Conservation (phyloP, 805 yeast genomes). For the Pichia kluyveri region DNA sequence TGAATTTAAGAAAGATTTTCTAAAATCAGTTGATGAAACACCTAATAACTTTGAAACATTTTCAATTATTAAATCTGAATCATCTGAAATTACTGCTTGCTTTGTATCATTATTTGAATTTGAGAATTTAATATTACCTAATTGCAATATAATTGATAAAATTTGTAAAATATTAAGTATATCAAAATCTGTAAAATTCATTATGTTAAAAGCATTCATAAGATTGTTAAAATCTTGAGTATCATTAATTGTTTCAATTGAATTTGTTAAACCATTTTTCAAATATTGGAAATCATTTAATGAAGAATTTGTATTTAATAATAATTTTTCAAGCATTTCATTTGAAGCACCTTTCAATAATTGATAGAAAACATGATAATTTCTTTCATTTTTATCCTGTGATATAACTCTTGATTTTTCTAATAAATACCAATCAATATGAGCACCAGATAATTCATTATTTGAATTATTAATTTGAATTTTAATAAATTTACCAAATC, state of each 20-base stretch:
- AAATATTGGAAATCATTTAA: slow-evolving; percentile 49
- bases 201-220: slow-evolving; percentile 55
- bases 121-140: slow-evolving; percentile 76
- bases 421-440: slow-evolving; percentile 86
- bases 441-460: slow-evolving; percentile 76
- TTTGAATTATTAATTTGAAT: slow-evolving; percentile 45
- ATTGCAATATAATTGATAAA: slow-evolving; percentile 68
- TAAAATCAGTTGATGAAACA: slow-evolving; percentile 39
- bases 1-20: slow-evolving; percentile 60
- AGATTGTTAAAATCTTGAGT: slow-evolving; percentile 55
- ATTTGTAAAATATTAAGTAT: slow-evolving; percentile 51
- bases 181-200: slow-evolving; percentile 58
- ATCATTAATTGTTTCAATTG: slow-evolving; percentile 74
- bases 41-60: slow-evolving; percentile 57
- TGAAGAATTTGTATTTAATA: slow-evolving; percentile 27
- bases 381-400: slow-evolving; percentile 72
- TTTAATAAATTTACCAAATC: slow-evolving; percentile 93
- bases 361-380: slow-evolving; percentile 91
- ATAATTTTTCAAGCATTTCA: slow-evolving; percentile 36
- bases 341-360: slow-evolving; percentile 58
- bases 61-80: slow-evolving; percentile 36
- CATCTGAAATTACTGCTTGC: slow-evolving; percentile 61
- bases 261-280: slow-evolving; percentile 37
- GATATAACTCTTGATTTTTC: slow-evolving; percentile 88
- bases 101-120: slow-evolving; percentile 50